A percentile compares a stretch with the other conserved stretches of the same genome.
Evolutionary conservation across 225 moss, liverwort and hornwort genomes (phyloP).

Genomic region (Marchantia polymorpha): DNA sequence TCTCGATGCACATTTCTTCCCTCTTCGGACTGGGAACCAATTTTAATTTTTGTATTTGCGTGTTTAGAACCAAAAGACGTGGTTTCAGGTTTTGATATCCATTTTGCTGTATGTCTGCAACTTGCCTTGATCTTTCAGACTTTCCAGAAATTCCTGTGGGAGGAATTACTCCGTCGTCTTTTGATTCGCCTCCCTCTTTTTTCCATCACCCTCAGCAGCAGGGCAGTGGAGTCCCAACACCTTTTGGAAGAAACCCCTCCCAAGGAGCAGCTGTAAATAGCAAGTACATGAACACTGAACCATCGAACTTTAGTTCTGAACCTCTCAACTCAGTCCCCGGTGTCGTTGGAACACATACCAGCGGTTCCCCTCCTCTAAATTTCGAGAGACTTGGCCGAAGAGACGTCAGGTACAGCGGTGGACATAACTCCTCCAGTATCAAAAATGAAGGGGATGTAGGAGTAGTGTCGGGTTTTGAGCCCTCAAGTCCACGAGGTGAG

Average conservation of each 20-base stretch:
- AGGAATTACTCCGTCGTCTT: slow-evolving; percentile 65
- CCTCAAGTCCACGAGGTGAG: slow-evolving; percentile 20
- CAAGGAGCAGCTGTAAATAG: slow-evolving; percentile 42
- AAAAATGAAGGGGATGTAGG: slow-evolving; percentile 25
- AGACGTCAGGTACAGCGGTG: slow-evolving; percentile 42
- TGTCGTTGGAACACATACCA: slow-evolving; percentile 32
- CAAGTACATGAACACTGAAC: slow-evolving; percentile 42
- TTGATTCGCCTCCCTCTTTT: slow-evolving; percentile 70
- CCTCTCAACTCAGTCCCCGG: slow-evolving; percentile 13
- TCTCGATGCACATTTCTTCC: not conserved
- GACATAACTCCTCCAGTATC: slow-evolving; percentile 18
- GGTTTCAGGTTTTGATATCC: not conserved
- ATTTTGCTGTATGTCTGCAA: slow-evolving; percentile 9
- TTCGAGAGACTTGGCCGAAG: slow-evolving; percentile 50
- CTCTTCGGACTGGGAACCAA: not conserved
- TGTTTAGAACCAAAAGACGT: too few species aligned
- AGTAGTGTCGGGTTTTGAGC: slow-evolving; percentile 16
- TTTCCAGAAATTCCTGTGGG: slow-evolving; percentile 42
- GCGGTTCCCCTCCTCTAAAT: slow-evolving; percentile 54
- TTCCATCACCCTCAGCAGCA: slow-evolving; percentile 53
- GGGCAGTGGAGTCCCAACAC: slow-evolving; percentile 40
- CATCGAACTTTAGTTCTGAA: slow-evolving; percentile 35
- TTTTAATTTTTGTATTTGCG: too few species aligned
- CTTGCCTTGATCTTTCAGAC: slow-evolving; percentile 49
- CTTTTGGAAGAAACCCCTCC: slow-evolving; percentile 32